Evolutionary conservation across 2,329 filamentous ascomycete genomes (phyloP).

Genomic region (Trichoderma atrobrunneum): DNA sequence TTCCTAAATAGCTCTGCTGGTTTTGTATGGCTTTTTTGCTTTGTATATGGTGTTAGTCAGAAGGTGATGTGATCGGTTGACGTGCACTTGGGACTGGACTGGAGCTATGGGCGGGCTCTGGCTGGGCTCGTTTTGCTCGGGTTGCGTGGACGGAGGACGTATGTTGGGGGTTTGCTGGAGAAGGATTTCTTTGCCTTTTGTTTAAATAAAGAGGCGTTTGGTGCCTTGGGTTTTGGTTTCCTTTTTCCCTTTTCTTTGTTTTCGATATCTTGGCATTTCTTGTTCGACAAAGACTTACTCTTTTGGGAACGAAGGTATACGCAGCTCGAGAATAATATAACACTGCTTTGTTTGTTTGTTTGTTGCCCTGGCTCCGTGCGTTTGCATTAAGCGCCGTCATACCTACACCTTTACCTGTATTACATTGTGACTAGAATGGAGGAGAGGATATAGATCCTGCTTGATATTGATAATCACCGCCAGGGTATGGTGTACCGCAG

Average conservation of each 20-base stretch:
- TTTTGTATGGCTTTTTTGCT: not conserved
- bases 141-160: not conserved
- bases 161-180: not conserved
- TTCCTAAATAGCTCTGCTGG: not conserved
- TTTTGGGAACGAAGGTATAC: not conserved
- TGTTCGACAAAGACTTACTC: not conserved
- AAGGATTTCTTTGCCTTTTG: not conserved
- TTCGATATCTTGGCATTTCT: not conserved
- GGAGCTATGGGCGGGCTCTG: not conserved
- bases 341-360: not conserved
- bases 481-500: not conserved
- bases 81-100: not conserved
- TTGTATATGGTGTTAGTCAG: not conserved
- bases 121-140: not conserved
- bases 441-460: not conserved
- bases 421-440: conserved; percentile 4
- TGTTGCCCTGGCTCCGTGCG: not conserved
- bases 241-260: not conserved
- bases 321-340: not conserved
- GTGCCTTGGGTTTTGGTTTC: not conserved
- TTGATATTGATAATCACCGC: not conserved
- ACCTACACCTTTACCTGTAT: not conserved
- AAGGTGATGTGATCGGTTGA: not conserved
- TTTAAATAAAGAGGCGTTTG: not conserved
- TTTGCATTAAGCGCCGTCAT: not conserved